These are phyloP conservation scores for Epithele typhae DNA, from an alignment of 768 basidiomycete species.

Conservation along the genomic window DNA sequence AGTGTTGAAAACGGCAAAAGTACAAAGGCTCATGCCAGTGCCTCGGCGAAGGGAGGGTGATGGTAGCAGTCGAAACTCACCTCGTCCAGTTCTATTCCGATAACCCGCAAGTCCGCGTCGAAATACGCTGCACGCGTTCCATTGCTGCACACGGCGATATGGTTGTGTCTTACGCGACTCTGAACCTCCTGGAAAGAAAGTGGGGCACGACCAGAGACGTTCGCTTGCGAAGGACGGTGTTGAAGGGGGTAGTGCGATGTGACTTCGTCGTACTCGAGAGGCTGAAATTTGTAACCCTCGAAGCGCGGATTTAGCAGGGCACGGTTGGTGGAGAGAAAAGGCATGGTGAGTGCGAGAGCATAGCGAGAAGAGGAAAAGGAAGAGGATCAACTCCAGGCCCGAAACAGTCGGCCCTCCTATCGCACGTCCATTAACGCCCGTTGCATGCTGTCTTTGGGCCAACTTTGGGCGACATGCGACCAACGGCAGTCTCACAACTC, in stretches of 20 bases:
- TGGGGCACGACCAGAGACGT: conserved; percentile 54
- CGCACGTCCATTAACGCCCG: too few relatives aligned
- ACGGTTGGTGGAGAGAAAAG: conserved; percentile 25
- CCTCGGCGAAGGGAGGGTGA: too few relatives aligned
- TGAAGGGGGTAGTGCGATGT: conserved; percentile 48
- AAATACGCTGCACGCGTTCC: conserved; percentile 57
- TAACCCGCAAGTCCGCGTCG: conserved; percentile 57
- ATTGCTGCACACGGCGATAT: conserved; percentile 50
- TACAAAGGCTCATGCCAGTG: neutral
- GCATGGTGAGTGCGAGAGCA: too few relatives aligned
- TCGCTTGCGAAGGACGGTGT: conserved; percentile 45
- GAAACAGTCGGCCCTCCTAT: too few relatives aligned
- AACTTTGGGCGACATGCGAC: too few relatives aligned
- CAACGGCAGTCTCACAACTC: too few relatives aligned
- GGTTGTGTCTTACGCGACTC: conserved; percentile 82
- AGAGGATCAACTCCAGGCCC: too few relatives aligned
- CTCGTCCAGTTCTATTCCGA: conserved; percentile 51
- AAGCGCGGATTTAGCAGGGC: conserved; percentile 75
- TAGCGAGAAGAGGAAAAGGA: too few relatives aligned
- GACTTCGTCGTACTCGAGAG: conserved; percentile 52
- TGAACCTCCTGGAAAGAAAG: conserved; percentile 80
- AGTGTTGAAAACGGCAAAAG: too few relatives aligned
- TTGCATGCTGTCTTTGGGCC: too few relatives aligned
- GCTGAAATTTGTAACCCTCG: conserved; percentile 75
- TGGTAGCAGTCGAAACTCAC: conserved; percentile 39